phyloP scores from a whole-genome alignment of 345 rosid species.

The Salix caprea region DNA sequence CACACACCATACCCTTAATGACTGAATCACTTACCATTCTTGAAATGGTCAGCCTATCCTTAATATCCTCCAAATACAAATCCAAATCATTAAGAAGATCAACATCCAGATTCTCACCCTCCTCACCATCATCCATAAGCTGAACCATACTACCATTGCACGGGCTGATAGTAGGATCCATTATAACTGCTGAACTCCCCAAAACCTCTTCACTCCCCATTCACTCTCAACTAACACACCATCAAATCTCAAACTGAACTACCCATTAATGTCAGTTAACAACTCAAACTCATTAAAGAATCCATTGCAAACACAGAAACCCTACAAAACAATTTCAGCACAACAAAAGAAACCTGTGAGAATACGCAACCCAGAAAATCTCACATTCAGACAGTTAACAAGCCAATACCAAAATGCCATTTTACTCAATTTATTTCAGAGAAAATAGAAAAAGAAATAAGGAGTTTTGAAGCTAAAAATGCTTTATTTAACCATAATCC shows the following conservation, averaged over 20 bases:
- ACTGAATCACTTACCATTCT: conserved; percentile 78
- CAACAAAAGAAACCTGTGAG: not conserved
- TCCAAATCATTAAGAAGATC: conserved; percentile 56
- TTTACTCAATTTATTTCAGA: not conserved
- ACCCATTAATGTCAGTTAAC: not conserved
- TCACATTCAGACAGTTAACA: not conserved
- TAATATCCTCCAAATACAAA: conserved; percentile 54
- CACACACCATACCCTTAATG: conserved; percentile 52
- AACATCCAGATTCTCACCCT: conserved; percentile 42
- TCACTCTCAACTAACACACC: conserved; percentile 11
- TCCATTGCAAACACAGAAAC: not conserved
- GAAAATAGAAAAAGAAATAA: not conserved
- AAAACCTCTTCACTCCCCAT: conserved; percentile 27
- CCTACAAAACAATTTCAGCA: conserved; percentile 1
- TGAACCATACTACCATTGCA: conserved; percentile 8
- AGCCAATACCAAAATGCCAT: not conserved
- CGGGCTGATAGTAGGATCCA: conserved; percentile 20
- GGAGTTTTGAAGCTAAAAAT: not conserved
- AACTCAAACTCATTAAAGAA: not conserved
- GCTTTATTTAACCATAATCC: not conserved
- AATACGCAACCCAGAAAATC: not conserved
- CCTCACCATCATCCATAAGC: conserved; percentile 24
- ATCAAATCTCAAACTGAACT: conserved; percentile 7
- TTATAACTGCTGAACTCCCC: conserved; percentile 19
- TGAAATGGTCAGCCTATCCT: conserved; percentile 51